Evolutionary conservation across 306 rosid genomes (phyloP).

Genomic region (Crotalaria pallida): DNA sequence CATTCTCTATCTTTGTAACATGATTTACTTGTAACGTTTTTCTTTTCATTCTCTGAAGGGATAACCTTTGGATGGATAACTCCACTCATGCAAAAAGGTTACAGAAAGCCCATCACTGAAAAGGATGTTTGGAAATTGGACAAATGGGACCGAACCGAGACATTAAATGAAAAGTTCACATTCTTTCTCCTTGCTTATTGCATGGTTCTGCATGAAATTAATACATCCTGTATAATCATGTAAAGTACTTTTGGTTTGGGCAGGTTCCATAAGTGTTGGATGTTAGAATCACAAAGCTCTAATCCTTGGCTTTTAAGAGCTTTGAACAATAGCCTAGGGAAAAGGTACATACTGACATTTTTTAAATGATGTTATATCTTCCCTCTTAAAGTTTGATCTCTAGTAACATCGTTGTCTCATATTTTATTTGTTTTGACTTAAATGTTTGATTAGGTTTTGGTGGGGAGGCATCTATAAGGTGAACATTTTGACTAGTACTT

Average conservation of each 20-base stretch:
- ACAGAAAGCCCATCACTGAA: constrained; percentile 64
- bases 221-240: background rate
- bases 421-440: constrained; percentile 23
- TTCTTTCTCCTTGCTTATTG: constrained; percentile 3
- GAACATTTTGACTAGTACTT: constrained; percentile 16
- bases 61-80: constrained; percentile 79
- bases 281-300: constrained; percentile 55
- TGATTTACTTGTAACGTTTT: constrained; percentile 14
- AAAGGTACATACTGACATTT: constrained; percentile 40
- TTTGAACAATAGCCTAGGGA: constrained; percentile 71
- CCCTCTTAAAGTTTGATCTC: background rate
- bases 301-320: constrained; percentile 82
- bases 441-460: constrained; percentile 66
- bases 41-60: constrained; percentile 37
- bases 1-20: background rate
- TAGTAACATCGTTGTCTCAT: background rate
- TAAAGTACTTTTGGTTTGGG: constrained; percentile 5
- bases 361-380: constrained; percentile 12
- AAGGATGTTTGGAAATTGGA: constrained; percentile 89
- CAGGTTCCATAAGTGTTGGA: constrained; percentile 77
- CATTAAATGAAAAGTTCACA: constrained; percentile 47
- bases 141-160: constrained; percentile 72
- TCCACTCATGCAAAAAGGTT: constrained; percentile 77
- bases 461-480: constrained; percentile 78
- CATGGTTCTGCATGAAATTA: constrained; percentile 16